Base-by-base conservation (phyloP, 345 rosid species). In the Tarenaya hassleriana region DNA sequence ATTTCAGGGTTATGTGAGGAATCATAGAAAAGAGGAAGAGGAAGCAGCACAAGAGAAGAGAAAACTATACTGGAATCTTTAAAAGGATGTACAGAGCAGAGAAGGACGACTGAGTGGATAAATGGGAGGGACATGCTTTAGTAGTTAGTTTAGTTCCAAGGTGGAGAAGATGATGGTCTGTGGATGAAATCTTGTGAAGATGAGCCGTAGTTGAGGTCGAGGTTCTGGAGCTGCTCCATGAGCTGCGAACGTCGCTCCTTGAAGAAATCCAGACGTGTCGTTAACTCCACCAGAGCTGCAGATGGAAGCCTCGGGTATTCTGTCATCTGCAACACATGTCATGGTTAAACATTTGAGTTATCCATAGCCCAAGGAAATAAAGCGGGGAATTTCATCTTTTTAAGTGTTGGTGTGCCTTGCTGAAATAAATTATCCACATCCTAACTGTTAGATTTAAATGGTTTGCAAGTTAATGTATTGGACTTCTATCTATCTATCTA, bases 241-340 rank as follows among this genome's bases (percentile, higher is more conserved):
- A 92, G 81, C 70, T 92, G 96, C 16, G 98, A 84, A 35, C 98
- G 92, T 67, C 94, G 78, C 76, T 92, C 96, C 77, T 92, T 88
- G 86, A 92, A 92, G 72, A 84, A 92, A 71, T 92, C 98, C 10
- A 92, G 96, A n/a, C 96, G 88, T 4, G 84, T 76, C 16, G 96
- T 92, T 73, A 92, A 67, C 75, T 92, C 95, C 55, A 88, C 94
- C 61, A 92, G 57, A 37, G 98, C 92, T 19, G 96, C 83, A 56
- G 98, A 81, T 31, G 95, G 52, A 47, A 35, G 65, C 68, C 88
- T 79, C n/a, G 85, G 73, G 65, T 77, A 81, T 38, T 92, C 98
- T 58, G 67, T 70, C 56, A 66, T 69, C 98, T 91, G 78, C 72
- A 56, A 55, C 57, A 24, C 52, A 54, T 65, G 43, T 51, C 49